Conservation (phyloP, 441 rosid genomes). For the California macrophylla region DNA sequence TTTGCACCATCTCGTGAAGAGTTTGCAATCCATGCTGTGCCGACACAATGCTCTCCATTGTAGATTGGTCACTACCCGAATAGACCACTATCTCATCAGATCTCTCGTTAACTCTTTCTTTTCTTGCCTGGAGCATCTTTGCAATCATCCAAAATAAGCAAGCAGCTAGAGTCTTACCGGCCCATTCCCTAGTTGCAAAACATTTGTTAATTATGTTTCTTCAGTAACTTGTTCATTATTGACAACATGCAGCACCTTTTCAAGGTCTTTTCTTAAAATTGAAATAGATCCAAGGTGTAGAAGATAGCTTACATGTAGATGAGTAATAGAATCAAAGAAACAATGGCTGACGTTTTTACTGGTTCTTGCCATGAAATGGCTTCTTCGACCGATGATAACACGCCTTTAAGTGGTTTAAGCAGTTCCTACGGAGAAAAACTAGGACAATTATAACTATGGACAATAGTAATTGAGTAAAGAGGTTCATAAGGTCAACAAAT, state of each 20-base stretch:
- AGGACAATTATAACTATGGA: not conserved
- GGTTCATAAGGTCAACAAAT: constrained; percentile 16
- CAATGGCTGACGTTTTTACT: constrained; percentile 24
- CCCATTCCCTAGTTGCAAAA: constrained; percentile 57
- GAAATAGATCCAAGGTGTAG: not conserved
- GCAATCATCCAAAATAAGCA: constrained; percentile 36
- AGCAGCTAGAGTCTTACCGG: constrained; percentile 55
- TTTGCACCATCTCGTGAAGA: constrained; percentile 44
- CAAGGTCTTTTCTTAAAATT: not conserved
- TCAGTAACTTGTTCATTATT: not conserved
- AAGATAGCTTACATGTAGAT: constrained; percentile 49
- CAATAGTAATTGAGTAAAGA: not conserved
- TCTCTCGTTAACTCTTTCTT: constrained; percentile 22
- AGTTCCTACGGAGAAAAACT: constrained; percentile 44
- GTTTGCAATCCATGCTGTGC: constrained; percentile 58
- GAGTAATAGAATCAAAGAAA: constrained; percentile 24
- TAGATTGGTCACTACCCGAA: constrained; percentile 45
- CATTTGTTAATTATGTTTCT: not conserved
- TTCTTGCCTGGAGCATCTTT: constrained; percentile 50
- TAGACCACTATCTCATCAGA: constrained; percentile 48
- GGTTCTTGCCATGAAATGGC: constrained; percentile 57
- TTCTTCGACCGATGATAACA: constrained; percentile 37
- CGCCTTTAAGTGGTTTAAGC: constrained; percentile 45
- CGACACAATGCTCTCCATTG: constrained; percentile 67
- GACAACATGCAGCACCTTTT: not conserved